Base-by-base conservation (phyloP, 495 filamentous ascomycete species). In the Penicillium tannophilum region DNA sequence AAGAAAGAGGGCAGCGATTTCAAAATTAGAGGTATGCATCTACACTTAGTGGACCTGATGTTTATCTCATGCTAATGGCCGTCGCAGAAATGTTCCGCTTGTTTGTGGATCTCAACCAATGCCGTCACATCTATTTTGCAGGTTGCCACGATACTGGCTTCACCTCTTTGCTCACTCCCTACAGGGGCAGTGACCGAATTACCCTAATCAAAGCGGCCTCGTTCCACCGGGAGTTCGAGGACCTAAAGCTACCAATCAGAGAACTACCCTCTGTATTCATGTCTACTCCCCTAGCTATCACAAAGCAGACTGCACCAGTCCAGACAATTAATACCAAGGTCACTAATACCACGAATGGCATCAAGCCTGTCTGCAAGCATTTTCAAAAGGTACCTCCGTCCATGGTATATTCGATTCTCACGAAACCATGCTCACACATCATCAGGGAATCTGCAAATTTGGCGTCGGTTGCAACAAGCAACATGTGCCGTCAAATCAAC, bases 61-160 rank as follows among this genome's bases (percentile, higher is more conserved):
- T 31, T 16, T 30, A 14, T 17, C 12, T 17, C 48, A 52, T 41
- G 49, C 49, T 8, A 28, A 39, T 16, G n/a, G 7, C 10, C 39
- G 41, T 20, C 3, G 31, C 54, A 85, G 85, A 81, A 67, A 76
- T 82, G 57, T 79, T 89, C 51, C 77, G 79, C 2, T 63, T 87
- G 5, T 87, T 84, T 63, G 78, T 72, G 6, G 77, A 86, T 26
- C 84, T 84, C 54, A 72, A 78, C 48, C 82, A 88, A 61, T 90
- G 87, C 76, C 84, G 82, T 52, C 85, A 89, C 68, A 84, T 90
- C 36, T 83, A 84, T 63, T 86, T 86, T 53, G 86, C 83, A 8
- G 82, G 79, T 36, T 88, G 85, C 59, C 84, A 88, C 54, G 84
- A 90, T 58, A 75, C 74, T 14, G 80, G 81, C 35, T 88, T 88